A percentile compares a stretch with the other conserved stretches of the same genome.
phyloP scores from a whole-genome alignment of 176 grass and related monocot genomes.

The Calamus simplicifolius region DNA sequence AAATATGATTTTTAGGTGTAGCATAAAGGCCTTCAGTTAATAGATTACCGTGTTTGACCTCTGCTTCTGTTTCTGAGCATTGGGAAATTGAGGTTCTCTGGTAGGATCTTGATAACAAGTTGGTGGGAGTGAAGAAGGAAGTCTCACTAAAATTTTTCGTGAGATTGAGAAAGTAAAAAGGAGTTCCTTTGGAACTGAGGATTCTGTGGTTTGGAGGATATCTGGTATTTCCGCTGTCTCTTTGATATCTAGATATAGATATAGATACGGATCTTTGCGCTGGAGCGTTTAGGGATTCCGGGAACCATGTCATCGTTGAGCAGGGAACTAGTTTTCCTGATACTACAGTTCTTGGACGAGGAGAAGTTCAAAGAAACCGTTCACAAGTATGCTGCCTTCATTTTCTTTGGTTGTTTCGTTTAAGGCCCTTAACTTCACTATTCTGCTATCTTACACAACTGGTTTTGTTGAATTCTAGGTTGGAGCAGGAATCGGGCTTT shows the following conservation, averaged over 20 bases:
- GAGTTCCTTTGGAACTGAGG: background rate
- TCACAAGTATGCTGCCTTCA: slow-evolving; percentile 13
- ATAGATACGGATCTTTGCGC: slow-evolving; percentile 6
- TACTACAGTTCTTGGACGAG: slow-evolving; percentile 25
- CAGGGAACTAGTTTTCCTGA: slow-evolving; percentile 30
- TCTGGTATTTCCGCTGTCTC: background rate
- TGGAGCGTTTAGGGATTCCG: slow-evolving; percentile 14
- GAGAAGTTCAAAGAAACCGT: slow-evolving; percentile 28
- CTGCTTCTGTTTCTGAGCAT: no score
- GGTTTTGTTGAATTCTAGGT: slow-evolving; percentile 27
- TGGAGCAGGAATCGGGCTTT: slow-evolving; percentile 97
- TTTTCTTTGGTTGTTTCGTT: background rate
- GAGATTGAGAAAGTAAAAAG: no score
- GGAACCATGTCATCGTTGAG: slow-evolving; percentile 27
- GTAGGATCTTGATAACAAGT: no score
- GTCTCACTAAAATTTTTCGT: background rate
- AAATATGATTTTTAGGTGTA: no score
- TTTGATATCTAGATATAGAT: background rate
- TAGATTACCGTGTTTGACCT: no score
- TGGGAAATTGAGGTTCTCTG: no score
- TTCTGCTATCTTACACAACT: background rate
- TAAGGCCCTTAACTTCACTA: background rate
- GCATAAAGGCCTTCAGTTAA: no score
- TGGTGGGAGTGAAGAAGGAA: no score
- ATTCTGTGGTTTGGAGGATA: background rate